Conservation (phyloP, 768 basidiomycete species). For the Naganishia friedmannii region DNA sequence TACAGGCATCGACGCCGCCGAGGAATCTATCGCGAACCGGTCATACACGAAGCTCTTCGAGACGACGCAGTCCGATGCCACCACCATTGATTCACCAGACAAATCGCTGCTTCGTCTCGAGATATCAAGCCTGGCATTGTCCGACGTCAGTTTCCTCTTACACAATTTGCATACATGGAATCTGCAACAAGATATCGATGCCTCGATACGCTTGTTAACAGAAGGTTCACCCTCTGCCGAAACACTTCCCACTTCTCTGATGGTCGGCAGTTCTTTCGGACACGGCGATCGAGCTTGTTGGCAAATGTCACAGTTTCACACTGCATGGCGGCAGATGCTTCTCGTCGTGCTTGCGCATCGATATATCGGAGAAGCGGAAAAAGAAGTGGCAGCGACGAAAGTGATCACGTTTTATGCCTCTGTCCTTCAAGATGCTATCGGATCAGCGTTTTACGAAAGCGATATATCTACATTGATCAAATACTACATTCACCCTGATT, state of each 20-base stretch:
- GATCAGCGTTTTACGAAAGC: conserved; percentile 63
- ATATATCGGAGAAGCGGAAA: conserved; percentile 13
- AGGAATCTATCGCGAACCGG: conserved; percentile 60
- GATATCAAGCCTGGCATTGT: not conserved
- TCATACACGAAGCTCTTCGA: conserved; percentile 1
- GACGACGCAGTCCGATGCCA: not conserved
- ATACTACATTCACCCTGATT: conserved; percentile 57
- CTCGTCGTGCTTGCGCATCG: conserved; percentile 17
- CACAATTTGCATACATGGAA: conserved; percentile 13
- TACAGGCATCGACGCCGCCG: conserved; percentile 70
- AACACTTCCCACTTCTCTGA: not conserved
- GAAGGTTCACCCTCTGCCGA: not conserved
- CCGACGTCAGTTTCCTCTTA: conserved; percentile 1
- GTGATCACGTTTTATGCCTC: conserved; percentile 77
- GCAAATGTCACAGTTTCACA: conserved; percentile 8
- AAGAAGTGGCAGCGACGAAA: conserved; percentile 54
- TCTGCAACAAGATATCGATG: conserved; percentile 8
- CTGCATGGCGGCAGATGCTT: conserved; percentile 18
- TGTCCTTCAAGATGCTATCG: conserved; percentile 64
- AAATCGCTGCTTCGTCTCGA: not conserved
- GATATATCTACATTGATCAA: conserved; percentile 69
- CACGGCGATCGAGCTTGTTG: conserved; percentile 18
- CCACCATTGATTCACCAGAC: not conserved
- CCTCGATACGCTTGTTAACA: conserved; percentile 9
- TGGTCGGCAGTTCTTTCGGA: not conserved